Base-by-base conservation (phyloP, 306 rosid genomes). In the Abrus precatorius region DNA sequence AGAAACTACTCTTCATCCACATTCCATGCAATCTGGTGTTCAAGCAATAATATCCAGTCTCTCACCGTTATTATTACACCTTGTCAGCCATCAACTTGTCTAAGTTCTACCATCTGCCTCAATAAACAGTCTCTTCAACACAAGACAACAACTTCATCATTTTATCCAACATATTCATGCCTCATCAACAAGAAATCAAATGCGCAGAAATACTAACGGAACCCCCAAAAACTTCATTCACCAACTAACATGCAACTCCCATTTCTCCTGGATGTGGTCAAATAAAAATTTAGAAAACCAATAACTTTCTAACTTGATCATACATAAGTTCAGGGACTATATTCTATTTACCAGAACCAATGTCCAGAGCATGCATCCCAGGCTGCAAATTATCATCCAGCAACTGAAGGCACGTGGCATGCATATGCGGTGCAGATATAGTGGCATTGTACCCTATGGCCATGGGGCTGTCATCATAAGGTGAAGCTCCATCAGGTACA, bases 341-440 rank as follows among this genome's bases (percentile, higher is more conserved):
- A 80, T 20, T 20, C 20, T 20, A 20, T 20, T 20, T 53, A 93
- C 99, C 99, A 68, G 99, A 96, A 47, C 99, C 99, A 81, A 96
- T 49, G 60, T 96, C 99, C 54, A 96, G 84, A 69, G 97, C 97
- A 38, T 36, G 94, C 99, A 93, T 96, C 79, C 96, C 98, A 20
- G 99, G 98, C 84, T 85, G 91, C 93, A 96, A 86, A 78, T 96
- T 83, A 68, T 93, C 64, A 80, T 93, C 93, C 78, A 96, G 88
- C 83, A 96, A 86, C 69, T 93, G 92, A 79, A 96, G 98, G 87
- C 99, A 96, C 11, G 84, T 93, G 5, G 94, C 99, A 47, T 96
- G 99, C 99, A 96, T 96, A 69, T 96, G 99, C 61, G 99, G 99
- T 29, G 99, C 99, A 79, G 99, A 96, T 79, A 96, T 96, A 48